phyloP scores from a whole-genome alignment of 768 basidiomycete genomes.

The Russula compacta region DNA sequence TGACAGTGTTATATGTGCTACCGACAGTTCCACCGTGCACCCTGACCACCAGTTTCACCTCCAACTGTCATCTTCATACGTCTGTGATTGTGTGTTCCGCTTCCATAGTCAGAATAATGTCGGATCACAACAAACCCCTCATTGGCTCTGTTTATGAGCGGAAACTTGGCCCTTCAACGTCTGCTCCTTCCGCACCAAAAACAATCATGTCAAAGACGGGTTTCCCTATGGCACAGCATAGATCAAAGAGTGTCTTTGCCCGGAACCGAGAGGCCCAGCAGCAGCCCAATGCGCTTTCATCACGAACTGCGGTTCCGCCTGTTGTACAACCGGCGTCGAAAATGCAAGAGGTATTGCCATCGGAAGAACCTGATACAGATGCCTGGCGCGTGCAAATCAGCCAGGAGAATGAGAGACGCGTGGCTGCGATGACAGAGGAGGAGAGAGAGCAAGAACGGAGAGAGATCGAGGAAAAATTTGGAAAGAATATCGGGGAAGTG shows the following conservation, averaged over 20 bases:
- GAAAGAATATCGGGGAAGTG: slow-evolving; percentile 52
- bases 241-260: slow-evolving; percentile 34
- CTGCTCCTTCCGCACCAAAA: slow-evolving; percentile 21
- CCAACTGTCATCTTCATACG: neutral
- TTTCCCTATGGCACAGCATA: slow-evolving; percentile 34
- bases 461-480: slow-evolving; percentile 66
- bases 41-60: no score
- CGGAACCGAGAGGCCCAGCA: slow-evolving; percentile 25
- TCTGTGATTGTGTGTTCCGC: neutral
- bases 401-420: slow-evolving; percentile 52
- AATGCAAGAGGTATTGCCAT: neutral
- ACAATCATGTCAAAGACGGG: slow-evolving; percentile 25
- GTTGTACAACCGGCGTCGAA: slow-evolving; percentile 16
- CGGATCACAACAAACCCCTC: slow-evolving; percentile 21
- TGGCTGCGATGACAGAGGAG: slow-evolving; percentile 61
- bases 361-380: slow-evolving; percentile 3
- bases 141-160: slow-evolving; percentile 43
- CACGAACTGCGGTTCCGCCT: slow-evolving; percentile 20
- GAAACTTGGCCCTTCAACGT: slow-evolving; percentile 23
- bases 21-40: neutral
- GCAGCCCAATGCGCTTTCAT: slow-evolving; percentile 14
- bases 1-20: neutral
- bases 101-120: slow-evolving; percentile 11
- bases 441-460: slow-evolving; percentile 57
- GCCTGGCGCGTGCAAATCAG: slow-evolving; percentile 50